A percentile compares a stretch with the other conserved stretches of the same genome.
phyloP scores from a whole-genome alignment of 2,329 filamentous ascomycete species.

The Fusarium succisae region DNA sequence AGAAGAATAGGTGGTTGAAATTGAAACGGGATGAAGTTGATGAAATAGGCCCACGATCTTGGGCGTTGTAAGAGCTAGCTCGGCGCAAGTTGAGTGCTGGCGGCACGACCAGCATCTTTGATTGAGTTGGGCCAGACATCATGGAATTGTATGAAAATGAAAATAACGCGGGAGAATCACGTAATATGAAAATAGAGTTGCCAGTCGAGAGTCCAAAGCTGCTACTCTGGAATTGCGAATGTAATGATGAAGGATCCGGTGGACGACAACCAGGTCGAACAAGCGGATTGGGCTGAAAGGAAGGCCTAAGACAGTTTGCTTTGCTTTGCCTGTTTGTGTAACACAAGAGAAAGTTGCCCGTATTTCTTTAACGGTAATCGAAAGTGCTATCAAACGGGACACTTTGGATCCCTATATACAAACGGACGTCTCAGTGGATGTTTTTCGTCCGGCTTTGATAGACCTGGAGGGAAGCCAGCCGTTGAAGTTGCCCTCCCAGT shows the following conservation, averaged over 20 bases:
- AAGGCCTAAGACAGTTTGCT: slow-evolving; percentile 23
- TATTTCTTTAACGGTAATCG: slow-evolving; percentile 9
- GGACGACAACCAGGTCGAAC: slow-evolving; percentile 13
- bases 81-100: slow-evolving; percentile 68
- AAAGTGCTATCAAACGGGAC: neutral
- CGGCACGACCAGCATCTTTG: slow-evolving; percentile 62
- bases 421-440: neutral
- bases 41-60: slow-evolving; percentile 64
- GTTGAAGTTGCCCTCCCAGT: neutral
- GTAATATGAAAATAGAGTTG: slow-evolving; percentile 31
- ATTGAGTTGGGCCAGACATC: slow-evolving; percentile 56
- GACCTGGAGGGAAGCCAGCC: neutral
- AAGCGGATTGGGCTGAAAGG: slow-evolving; percentile 7
- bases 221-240: slow-evolving; percentile 17
- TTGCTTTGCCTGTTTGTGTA: slow-evolving; percentile 18
- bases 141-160: slow-evolving; percentile 11
- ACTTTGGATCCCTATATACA: neutral
- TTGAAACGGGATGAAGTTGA: slow-evolving; percentile 71
- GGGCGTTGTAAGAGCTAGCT: slow-evolving; percentile 64
- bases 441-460: neutral
- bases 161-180: slow-evolving; percentile 1
- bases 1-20: slow-evolving; percentile 74
- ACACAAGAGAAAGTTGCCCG: slow-evolving; percentile 17
- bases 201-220: slow-evolving; percentile 32
- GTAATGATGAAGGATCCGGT: neutral